Conservation (phyloP, 2,329 filamentous ascomycete genomes). For the Diaporthe sp. region DNA sequence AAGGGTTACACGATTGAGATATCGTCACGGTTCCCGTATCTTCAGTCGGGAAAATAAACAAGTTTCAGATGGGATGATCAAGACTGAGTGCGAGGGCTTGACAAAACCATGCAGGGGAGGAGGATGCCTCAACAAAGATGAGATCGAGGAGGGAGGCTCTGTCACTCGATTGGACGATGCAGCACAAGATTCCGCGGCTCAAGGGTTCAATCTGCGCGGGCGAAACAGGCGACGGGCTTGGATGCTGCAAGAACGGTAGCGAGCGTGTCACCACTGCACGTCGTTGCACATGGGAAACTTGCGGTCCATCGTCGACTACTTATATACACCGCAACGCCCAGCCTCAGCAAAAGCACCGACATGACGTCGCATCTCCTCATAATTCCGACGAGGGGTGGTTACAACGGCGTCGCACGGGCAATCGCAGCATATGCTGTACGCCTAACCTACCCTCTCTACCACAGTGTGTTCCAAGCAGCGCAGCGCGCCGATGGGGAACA, state of each 20-base stretch:
- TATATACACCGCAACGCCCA: not conserved
- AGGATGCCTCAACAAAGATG: not conserved
- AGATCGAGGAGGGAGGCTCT: conserved; percentile 2
- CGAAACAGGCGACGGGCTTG: not conserved
- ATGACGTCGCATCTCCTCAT: conserved; percentile 4
- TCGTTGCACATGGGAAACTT: not conserved
- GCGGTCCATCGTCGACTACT: conserved; percentile 1
- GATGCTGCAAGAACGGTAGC: conserved; percentile 13
- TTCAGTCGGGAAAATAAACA: not conserved
- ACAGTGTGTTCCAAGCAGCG: not conserved
- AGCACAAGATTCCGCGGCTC: conserved; percentile 22
- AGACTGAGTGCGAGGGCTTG: not conserved
- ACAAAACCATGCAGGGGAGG: conserved; percentile 4
- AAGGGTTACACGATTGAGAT: not conserved
- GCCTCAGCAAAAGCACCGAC: not conserved
- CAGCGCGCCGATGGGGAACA: not conserved
- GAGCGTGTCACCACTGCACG: conserved; percentile 7
- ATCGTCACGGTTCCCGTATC: not conserved
- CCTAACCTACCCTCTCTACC: not conserved
- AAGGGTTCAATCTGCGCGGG: conserved; percentile 4
- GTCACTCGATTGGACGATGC: conserved; percentile 4
- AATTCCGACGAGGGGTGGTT: not conserved
- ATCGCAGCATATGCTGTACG: not conserved
- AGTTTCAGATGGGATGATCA: not conserved
- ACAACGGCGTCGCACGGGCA: not conserved